phyloP scores from a whole-genome alignment of 2,329 filamentous ascomycete species.

The Aspergillus persii region DNA sequence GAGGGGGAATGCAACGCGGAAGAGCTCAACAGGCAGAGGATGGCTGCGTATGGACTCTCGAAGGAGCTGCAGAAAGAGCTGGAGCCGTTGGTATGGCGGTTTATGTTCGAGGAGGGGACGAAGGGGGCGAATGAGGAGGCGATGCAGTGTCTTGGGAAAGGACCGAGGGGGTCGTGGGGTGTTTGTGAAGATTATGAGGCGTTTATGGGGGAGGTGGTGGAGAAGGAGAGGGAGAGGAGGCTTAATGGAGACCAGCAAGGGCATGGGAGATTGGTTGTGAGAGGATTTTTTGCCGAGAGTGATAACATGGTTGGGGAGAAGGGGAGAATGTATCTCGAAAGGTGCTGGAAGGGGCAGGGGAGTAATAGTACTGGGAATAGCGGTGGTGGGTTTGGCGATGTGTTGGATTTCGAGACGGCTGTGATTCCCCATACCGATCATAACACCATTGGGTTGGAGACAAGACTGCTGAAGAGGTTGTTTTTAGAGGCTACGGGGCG shows the following conservation, averaged over 20 bases:
- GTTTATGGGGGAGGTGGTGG: constrained; percentile 18
- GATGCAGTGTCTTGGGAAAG: constrained; percentile 37
- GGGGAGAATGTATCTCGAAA: constrained; percentile 38
- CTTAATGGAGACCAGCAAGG: constrained; percentile 31
- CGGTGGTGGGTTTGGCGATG: constrained; percentile 23
- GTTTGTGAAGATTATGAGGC: constrained; percentile 35
- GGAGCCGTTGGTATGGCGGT: constrained; percentile 8
- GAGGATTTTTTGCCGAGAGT: neutral
- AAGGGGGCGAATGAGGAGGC: constrained; percentile 41
- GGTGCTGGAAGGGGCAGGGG: constrained; percentile 34
- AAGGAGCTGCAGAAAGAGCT: constrained; percentile 18
- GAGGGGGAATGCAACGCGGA: too few relatives aligned
- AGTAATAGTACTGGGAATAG: neutral
- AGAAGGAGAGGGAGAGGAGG: constrained; percentile 13
- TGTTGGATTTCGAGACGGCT: constrained; percentile 34
- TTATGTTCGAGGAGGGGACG: constrained; percentile 30
- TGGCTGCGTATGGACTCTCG: constrained; percentile 22
- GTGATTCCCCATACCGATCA: constrained; percentile 39
- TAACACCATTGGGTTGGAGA: constrained; percentile 30
- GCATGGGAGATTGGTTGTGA: neutral
- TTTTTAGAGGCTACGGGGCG: constrained; percentile 1
- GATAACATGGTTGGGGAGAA: neutral
- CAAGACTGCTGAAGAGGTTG: constrained; percentile 18
- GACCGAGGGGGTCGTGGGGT: constrained; percentile 30
- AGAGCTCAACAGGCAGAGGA: constrained; percentile 1